Evolutionary conservation across 2,329 filamentous ascomycete genomes (phyloP), one percentile per base, ranked within the genome.

Genomic region (Drechslerella dactyloides): DNA sequence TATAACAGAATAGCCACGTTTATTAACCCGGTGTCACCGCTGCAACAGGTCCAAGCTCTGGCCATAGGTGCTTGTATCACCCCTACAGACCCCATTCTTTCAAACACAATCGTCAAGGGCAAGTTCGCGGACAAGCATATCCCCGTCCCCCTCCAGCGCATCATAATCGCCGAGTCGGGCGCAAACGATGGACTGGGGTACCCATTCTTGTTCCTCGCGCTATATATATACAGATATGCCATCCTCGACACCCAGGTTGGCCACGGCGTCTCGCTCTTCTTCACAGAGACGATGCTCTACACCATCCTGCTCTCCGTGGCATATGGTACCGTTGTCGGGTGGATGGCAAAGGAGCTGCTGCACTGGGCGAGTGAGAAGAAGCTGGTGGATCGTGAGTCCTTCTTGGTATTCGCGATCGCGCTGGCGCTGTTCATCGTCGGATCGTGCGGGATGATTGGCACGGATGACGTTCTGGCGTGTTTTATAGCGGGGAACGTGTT

Each of bases 51-150:
- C 1, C 89, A 94, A 75, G 90, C 93, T 0, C 83, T 96, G 10
- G 89, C 88, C 15, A 83, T 96, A 10, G 92, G 87, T 0, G 90
- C 92, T 0, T 96, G 92, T 77, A 87, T 97, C n/a, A 94, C 93
- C 1, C 93, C 92, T 0, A 96, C 93, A 0, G 93, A 97, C 76
- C 93, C 93, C 0, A 87, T 96, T 0, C 80, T 96, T 40, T 93
- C 90, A 15, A 93, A 94, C 74, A 90, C 90, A 1, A 96, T 96
- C 65, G 91, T 96, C 51, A 96, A 96, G 81, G 92, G 92, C 33
- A 93, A 90, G 76, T 97, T 96, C 78, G 93, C 93, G 0, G 92
- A 96, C 77, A 89, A 92, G 76, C 94, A 96, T 78, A 88, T 96
- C 17, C 91, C 93, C 0, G 88, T 87, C 65, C 85, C 88, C 27